Evolutionary conservation across 495 filamentous ascomycete genomes (phyloP).

Genomic region (Melanomma pulvis-pyrius): DNA sequence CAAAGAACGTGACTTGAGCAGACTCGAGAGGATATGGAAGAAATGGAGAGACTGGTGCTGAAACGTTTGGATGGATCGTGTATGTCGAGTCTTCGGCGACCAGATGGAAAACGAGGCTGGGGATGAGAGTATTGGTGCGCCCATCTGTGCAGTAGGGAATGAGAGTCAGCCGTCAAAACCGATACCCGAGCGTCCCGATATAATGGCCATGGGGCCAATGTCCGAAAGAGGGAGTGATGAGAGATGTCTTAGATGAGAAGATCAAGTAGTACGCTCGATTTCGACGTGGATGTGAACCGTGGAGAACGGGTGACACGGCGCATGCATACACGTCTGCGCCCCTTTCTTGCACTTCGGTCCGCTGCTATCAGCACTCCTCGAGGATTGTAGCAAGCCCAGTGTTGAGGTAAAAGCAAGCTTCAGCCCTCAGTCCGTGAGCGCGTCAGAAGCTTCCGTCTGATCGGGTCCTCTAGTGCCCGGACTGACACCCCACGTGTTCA

Average conservation of each 20-base stretch:
- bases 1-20: background rate
- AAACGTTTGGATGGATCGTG: background rate
- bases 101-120: background rate
- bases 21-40: background rate
- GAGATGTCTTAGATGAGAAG: background rate
- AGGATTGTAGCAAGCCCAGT: background rate
- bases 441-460: slow-evolving; percentile 2
- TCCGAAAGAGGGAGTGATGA: background rate
- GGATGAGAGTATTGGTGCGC: background rate
- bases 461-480: background rate
- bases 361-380: background rate
- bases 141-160: background rate
- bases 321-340: background rate
- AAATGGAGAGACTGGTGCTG: background rate
- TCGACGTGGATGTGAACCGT: background rate
- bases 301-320: background rate
- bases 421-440: background rate
- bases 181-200: background rate
- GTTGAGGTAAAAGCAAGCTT: background rate
- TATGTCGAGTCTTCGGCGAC: background rate
- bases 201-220: background rate
- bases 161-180: background rate
- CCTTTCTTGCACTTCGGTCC: background rate
- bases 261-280: background rate
- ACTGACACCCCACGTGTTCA: slow-evolving; percentile 7